Evolutionary conservation across 2,329 filamentous ascomycete genomes (phyloP), one percentile per base, ranked within the genome.

Genomic region (Zasmidium angulare): DNA sequence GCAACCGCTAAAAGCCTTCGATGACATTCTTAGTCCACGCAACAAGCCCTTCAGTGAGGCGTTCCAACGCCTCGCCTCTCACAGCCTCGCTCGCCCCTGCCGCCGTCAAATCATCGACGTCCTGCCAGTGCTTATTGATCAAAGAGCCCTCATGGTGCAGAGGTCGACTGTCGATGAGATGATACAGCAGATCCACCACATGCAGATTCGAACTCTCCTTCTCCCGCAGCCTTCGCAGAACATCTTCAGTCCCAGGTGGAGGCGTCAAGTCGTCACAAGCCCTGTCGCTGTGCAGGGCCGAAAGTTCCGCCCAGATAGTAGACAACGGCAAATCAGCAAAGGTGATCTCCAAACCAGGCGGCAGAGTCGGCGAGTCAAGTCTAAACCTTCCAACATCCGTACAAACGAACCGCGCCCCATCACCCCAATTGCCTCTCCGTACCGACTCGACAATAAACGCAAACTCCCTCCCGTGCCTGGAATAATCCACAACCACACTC

Each of bases 401-500:
- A 26, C 59, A 62, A 21, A 22, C 48, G 14, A 65, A 48, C 1
- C 62, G 54, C 50, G 50, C 22, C 22, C 56, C n/a, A 59, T 61
- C 2, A 47, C 43, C 14, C 55, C 55, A 12, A 63, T 60, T 4
- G 61, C 58, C 17, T 61, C 53, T 47, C 61, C 62, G 52, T n/a
- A n/a, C n/a, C n/a, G n/a, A n/a, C n/a, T n/a, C n/a, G n/a, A n/a
- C n/a, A n/a, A 63, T 61, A 46, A 63, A 62, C 1, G 22, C 31
- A 46, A 65, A 65, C 14, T 65, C 63, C n/a, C 56, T 53, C n/a
- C 47, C 22, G 22, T 65, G 63, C 23, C 56, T 23, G n/a, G 56
- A 56, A 22, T 62, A 60, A 24, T 65, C 63, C 21, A 65, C 46
- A 0, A 61, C 46, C 2, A 62, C 63, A 1, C 56, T 56, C 22